Evolutionary conservation across 169 alveolate species (phyloP), one percentile per base, ranked within the genome.

Genomic region (Plasmodium billcollinsi): DNA sequence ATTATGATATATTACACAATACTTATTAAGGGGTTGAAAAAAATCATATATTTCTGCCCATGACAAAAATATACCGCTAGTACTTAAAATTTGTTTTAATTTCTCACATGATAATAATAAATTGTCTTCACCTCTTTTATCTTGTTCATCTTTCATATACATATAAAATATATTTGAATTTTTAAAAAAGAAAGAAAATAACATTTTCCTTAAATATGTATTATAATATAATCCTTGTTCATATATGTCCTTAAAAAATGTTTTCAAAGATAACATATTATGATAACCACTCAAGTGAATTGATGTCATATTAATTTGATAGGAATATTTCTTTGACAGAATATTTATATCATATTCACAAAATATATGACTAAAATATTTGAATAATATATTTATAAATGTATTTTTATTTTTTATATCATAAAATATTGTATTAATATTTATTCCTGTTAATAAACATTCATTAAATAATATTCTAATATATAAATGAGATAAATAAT

Each of bases 41-140:
- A 78, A 78, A 43, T 78, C 89, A n/a, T 78, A 78, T 71, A 78
- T 18, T 14, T 78, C 89, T 4, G 89, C 89, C 89, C 89, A 78
- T 1, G 89, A 78, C 49, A 78, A 71, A 78, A 78, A 78, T 18
- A 78, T 15, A 15, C 89, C 89, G 33, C 54, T 56, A 15, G 11
- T 4, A 11, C 78, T 15, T 58, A 78, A 78, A 11, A 78, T 65
- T 45, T 66, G 50, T 54, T 78, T 78, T 9, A 78, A 45, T 21
- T 66, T 49, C 9, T 65, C 71, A 78, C 89, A 65, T 3, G 89
- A 50, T n/a, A 78, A 65, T 24, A 78, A 78, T 50, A 65, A 69
- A 5, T 78, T 69, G 4, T 50, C 56, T 21, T 78, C 89, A 39
- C 11, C 47, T 14, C 18, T 74, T 52, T 54, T 15, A 15, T 78